Conservation (phyloP, 2,329 filamentous ascomycete species). For the Fusarium sp. region DNA sequence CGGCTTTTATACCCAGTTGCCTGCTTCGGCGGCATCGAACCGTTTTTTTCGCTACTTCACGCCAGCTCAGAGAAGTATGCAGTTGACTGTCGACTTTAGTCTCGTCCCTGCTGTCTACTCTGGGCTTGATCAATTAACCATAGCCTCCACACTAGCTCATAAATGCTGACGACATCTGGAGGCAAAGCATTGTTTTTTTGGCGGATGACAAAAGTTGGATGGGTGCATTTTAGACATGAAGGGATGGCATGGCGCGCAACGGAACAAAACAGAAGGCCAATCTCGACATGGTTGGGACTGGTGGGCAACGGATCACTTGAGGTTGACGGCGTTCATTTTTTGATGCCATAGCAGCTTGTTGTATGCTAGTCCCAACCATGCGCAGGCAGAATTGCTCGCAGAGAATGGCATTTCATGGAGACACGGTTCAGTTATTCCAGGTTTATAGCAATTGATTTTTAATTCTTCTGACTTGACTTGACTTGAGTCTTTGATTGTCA, state of each 20-base stretch:
- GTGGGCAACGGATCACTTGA: not conserved
- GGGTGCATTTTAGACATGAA: constrained; percentile 20
- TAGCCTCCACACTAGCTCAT: constrained; percentile 36
- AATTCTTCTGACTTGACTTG: not conserved
- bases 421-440: constrained; percentile 21
- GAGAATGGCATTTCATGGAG: constrained; percentile 28
- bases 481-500: too few species aligned
- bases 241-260: constrained; percentile 14
- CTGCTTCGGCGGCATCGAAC: constrained; percentile 30
- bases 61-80: constrained; percentile 9
- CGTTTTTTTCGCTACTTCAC: constrained; percentile 26
- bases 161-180: constrained; percentile 12
- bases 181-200: constrained; percentile 20
- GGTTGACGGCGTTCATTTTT: not conserved
- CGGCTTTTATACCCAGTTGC: constrained; percentile 43
- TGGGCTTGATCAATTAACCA: constrained; percentile 40
- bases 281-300: constrained; percentile 13
- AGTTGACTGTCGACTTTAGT: not conserved
- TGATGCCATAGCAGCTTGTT: constrained; percentile 5
- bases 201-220: constrained; percentile 37
- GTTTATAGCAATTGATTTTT: constrained; percentile 20
- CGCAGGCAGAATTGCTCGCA: constrained; percentile 12
- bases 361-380: constrained; percentile 8
- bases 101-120: constrained; percentile 16
- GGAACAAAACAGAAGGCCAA: not conserved